A percentile compares a stretch with the other conserved stretches of the same genome.
Evolutionary conservation across 495 filamentous ascomycete species (phyloP).

Genomic region (Aspergillus campestris): DNA sequence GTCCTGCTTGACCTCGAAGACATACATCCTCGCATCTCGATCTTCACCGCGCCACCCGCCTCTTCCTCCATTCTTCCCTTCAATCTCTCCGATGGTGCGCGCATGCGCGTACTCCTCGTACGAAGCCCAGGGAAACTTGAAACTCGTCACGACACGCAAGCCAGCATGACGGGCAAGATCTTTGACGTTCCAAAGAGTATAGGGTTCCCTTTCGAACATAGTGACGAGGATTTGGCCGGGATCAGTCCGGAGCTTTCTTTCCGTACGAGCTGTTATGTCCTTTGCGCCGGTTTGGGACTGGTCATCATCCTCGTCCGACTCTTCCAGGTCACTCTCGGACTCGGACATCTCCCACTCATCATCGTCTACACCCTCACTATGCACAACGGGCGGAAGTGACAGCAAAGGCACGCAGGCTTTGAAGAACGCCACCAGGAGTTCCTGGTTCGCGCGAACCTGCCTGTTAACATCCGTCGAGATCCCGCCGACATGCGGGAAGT

Average conservation of each 20-base stretch:
- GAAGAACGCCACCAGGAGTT: slow-evolving; percentile 80
- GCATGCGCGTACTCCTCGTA: slow-evolving; percentile 88
- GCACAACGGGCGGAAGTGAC: slow-evolving; percentile 26
- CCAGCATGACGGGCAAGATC: slow-evolving; percentile 76
- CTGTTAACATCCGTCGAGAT: slow-evolving; percentile 86
- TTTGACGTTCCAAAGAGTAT: slow-evolving; percentile 88
- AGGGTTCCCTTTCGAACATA: slow-evolving; percentile 86
- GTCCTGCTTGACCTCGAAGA: slow-evolving; percentile 62
- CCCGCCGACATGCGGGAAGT: slow-evolving; percentile 94
- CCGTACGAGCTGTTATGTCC: slow-evolving; percentile 1
- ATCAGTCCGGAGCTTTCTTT: slow-evolving; percentile 16
- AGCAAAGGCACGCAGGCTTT: slow-evolving; percentile 46
- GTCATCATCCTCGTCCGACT: slow-evolving; percentile 8
- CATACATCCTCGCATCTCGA: slow-evolving; percentile 63
- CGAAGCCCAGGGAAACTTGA: slow-evolving; percentile 59
- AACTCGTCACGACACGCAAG: slow-evolving; percentile 66
- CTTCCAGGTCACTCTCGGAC: slow-evolving; percentile 7
- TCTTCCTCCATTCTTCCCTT: slow-evolving; percentile 44
- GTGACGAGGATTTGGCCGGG: slow-evolving; percentile 72
- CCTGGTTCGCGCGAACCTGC: slow-evolving; percentile 88
- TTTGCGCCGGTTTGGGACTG: background rate
- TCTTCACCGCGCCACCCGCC: slow-evolving; percentile 74
- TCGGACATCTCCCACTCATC: slow-evolving; percentile 12
- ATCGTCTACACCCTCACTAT: slow-evolving; percentile 18
- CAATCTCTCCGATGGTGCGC: slow-evolving; percentile 73